Base-by-base conservation (phyloP, 148 eudicot species). In the Rheum nobile region DNA sequence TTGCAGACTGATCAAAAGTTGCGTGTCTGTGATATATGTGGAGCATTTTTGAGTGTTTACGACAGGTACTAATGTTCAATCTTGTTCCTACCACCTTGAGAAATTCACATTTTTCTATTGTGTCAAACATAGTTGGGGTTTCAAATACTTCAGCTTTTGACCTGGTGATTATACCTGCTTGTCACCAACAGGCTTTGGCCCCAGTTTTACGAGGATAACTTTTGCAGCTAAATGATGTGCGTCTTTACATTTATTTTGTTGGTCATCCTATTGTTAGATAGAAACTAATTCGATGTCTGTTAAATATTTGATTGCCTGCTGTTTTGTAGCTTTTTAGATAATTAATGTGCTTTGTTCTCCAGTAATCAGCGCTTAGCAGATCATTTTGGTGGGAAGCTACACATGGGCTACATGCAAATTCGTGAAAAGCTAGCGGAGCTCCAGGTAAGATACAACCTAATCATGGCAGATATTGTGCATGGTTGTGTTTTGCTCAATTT, bases 371-470 rank as follows among this genome's bases (percentile, higher is more conserved):
- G 98, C 76, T 85, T 94, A 81, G 90, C 98, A 48, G 98, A 94
- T 86, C 98, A 94, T 88, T 94, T 94, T 84, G 98, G 98, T 74
- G 98, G 98, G 48, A 94, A 94, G 87, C 91, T 94, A 80, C 98
- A 94, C 77, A 75, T 91, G 77, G 98, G 98, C 75, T 94, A 94
- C 86, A 94, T 94, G 92, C 98, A 91, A 84, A 91, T 94, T 50
- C 98, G 98, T 72, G 98, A 91, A 79, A 94, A 94, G 82, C 72
- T 94, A 68, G 89, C 88, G 69, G 98, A 94, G 72, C 91, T 94
- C 75, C 89, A 89, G 93, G 98, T 91, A 84, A 80, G 70, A 72
- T 41, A 48, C 34, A 26, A 59, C 67, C 57, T 32, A 10, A 42
- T 38, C 2, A 75, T 48, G n/a, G 1, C 39, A 3, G 6, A n/a